phyloP scores from a whole-genome alignment of 2,329 filamentous ascomycete genomes.

The Phyllosticta citribraziliensis region DNA sequence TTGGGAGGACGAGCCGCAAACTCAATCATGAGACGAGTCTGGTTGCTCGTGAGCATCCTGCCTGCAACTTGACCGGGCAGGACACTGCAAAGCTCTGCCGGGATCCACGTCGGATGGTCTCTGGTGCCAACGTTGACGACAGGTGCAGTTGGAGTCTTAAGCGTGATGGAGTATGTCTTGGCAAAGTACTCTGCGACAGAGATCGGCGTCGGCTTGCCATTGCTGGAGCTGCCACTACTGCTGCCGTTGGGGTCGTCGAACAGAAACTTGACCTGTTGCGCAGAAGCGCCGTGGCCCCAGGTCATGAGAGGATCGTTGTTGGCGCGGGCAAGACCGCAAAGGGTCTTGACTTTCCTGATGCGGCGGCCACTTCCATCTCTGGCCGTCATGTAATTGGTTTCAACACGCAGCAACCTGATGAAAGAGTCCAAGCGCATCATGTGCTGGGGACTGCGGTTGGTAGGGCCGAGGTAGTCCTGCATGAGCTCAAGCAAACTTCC shows the following conservation, averaged over 20 bases:
- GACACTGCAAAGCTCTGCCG: slow-evolving; percentile 22
- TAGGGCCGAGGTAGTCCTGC: slow-evolving; percentile 16
- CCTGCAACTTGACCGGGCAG: slow-evolving; percentile 23
- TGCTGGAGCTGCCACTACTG: background rate
- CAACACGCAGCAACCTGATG: slow-evolving; percentile 28
- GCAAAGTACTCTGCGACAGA: slow-evolving; percentile 6
- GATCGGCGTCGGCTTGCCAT: slow-evolving; percentile 3
- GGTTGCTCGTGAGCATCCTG: slow-evolving; percentile 16
- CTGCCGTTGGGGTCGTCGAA: slow-evolving; percentile 2
- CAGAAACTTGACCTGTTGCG: slow-evolving; percentile 3
- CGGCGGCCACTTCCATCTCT: slow-evolving; percentile 25
- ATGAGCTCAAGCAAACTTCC: slow-evolving; percentile 30
- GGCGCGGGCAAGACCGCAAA: slow-evolving; percentile 27
- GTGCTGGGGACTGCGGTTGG: slow-evolving; percentile 4
- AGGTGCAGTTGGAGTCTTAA: slow-evolving; percentile 17
- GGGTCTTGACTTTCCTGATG: slow-evolving; percentile 30
- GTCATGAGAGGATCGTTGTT: slow-evolving; percentile 22
- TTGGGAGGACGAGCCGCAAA: slow-evolving; percentile 23
- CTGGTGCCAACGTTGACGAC: slow-evolving; percentile 20
- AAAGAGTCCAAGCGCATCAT: slow-evolving; percentile 19
- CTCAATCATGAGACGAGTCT: slow-evolving; percentile 23
- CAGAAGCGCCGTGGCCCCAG: slow-evolving; percentile 13
- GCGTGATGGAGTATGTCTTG: slow-evolving; percentile 16
- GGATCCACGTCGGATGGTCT: slow-evolving; percentile 22
- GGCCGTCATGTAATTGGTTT: slow-evolving; percentile 30